Conservation (phyloP, 2,329 filamentous ascomycete species). For the Trichophaea hybrida region DNA sequence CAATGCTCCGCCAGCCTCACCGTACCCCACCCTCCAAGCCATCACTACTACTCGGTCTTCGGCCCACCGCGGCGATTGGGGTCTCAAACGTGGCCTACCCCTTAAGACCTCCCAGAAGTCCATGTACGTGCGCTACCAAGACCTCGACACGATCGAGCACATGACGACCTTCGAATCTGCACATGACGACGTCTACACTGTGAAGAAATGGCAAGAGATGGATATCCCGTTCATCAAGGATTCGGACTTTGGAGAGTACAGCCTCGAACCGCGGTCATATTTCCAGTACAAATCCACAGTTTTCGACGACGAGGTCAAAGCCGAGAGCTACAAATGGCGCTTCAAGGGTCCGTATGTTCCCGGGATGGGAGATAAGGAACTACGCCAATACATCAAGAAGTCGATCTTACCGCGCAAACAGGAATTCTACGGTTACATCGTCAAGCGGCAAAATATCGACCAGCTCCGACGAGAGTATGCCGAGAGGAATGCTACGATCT, state of each 20-base stretch:
- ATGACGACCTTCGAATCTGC: conserved; percentile 26
- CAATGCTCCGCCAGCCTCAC: conserved; percentile 15
- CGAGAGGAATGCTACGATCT: background rate
- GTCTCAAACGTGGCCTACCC: conserved; percentile 27
- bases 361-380: conserved; percentile 22
- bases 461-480: background rate
- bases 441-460: background rate
- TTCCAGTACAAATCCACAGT: conserved; percentile 12
- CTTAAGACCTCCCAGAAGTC: conserved; percentile 19
- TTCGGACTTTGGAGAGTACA: background rate
- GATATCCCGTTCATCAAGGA: conserved; percentile 20
- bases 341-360: conserved; percentile 23
- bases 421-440: conserved; percentile 22
- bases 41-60: conserved; percentile 26
- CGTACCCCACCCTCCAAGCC: conserved; percentile 24
- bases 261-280: background rate
- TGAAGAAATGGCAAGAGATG: conserved; percentile 28
- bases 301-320: conserved; percentile 12
- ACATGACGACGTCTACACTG: conserved; percentile 25
- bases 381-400: conserved; percentile 20
- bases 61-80: conserved; percentile 26
- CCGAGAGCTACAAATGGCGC: conserved; percentile 22
- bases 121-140: conserved; percentile 23
- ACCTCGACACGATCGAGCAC: conserved; percentile 27
- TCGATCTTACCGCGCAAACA: conserved; percentile 19